phyloP scores from a whole-genome alignment of 1,139 yeast genomes.

The Trichomonascaceae sp. region DNA sequence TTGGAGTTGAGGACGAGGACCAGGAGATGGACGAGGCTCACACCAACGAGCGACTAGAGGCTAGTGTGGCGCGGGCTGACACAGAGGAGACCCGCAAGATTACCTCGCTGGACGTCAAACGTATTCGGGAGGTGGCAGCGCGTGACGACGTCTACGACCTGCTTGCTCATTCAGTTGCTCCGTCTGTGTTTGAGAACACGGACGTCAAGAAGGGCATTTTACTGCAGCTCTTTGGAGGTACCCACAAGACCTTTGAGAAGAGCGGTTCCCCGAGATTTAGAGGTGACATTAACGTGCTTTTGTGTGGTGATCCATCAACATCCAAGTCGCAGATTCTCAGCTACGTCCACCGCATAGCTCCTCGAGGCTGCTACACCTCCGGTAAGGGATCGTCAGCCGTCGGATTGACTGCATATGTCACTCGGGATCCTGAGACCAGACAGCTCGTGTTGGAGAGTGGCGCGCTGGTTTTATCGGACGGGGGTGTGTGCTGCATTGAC shows the following conservation, averaged over 20 bases:
- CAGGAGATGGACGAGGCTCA: constrained; percentile 70
- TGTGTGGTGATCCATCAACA: constrained; percentile 98
- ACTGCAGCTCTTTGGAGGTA: constrained; percentile 88
- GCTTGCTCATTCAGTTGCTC: constrained; percentile 87
- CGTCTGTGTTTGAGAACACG: constrained; percentile 89
- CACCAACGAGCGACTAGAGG: constrained; percentile 31
- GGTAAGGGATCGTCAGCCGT: constrained; percentile 99
- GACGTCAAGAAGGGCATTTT: constrained; percentile 93
- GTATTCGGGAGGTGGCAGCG: constrained; percentile 46
- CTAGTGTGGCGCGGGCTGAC: constrained; percentile 27
- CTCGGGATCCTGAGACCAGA: constrained; percentile 85
- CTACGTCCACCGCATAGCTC: constrained; percentile 94
- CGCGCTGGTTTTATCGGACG: constrained; percentile 91
- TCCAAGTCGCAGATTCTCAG: constrained; percentile 88
- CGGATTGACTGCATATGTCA: constrained; percentile 93
- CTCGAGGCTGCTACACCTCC: constrained; percentile 93
- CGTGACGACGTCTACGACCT: constrained; percentile 77
- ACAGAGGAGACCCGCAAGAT: constrained; percentile 65
- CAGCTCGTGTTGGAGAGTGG: constrained; percentile 93
- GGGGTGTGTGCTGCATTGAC: constrained; percentile 97
- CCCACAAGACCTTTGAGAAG: constrained; percentile 74
- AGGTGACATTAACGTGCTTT: constrained; percentile 82
- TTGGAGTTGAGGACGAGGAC: not conserved
- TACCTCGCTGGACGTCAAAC: constrained; percentile 52
- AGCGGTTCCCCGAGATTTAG: constrained; percentile 79